phyloP scores from a whole-genome alignment of 2,329 filamentous ascomycete genomes.

The Ceratocystis ficicola region DNA sequence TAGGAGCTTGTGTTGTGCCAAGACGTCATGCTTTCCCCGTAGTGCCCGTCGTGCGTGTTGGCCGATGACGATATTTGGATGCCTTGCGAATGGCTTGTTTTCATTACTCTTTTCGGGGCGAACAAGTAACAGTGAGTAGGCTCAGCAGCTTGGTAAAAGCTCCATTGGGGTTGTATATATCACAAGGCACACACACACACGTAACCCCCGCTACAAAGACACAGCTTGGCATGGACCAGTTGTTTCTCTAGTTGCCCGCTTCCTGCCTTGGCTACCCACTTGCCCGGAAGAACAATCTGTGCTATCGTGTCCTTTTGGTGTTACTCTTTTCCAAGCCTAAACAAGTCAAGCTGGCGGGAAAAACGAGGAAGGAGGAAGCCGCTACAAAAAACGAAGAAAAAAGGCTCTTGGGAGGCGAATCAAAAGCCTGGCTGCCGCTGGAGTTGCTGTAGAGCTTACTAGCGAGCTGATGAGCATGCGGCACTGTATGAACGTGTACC shows the following conservation, averaged over 20 bases:
- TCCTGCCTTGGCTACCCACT: neutral
- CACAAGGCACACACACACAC: neutral
- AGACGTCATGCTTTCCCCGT: neutral
- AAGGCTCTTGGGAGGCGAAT: conserved; percentile 7
- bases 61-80: neutral
- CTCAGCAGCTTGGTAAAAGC: neutral
- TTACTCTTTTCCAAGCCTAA: neutral
- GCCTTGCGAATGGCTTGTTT: neutral
- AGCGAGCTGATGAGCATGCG: conserved; percentile 4
- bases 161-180: neutral
- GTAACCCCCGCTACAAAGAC: neutral
- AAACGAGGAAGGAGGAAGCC: neutral
- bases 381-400: neutral
- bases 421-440: neutral
- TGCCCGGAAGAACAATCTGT: conserved; percentile 1
- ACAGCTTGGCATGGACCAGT: neutral
- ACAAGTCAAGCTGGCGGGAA: neutral
- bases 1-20: conserved; percentile 7
- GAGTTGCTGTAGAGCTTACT: conserved; percentile 2
- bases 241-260: neutral
- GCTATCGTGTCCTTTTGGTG: conserved; percentile 20
- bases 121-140: neutral
- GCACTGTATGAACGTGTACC: conserved; percentile 18
- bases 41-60: neutral
- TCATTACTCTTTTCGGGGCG: too few species aligned